Evolutionary conservation across 345 rosid species (phyloP).

Genomic region (Salix viminalis): DNA sequence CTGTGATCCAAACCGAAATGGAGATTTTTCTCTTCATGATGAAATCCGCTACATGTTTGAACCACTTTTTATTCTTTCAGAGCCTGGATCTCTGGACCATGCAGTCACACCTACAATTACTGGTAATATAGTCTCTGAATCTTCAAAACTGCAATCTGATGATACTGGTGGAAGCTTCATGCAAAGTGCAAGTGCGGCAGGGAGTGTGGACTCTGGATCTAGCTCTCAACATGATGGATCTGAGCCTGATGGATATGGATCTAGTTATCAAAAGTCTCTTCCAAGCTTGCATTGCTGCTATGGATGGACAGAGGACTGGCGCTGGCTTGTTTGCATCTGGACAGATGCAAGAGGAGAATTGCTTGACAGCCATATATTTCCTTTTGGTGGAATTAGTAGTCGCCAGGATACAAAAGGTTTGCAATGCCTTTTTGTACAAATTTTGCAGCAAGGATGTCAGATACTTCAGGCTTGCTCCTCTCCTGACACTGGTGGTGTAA

Average conservation of each 20-base stretch:
- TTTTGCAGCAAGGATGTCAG: conserved; percentile 97
- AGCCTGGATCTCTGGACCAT: conserved; percentile 87
- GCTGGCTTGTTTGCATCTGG: conserved; percentile 99
- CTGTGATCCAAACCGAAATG: conserved; percentile 72
- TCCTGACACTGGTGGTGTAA: conserved; percentile 64
- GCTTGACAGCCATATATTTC: conserved; percentile 92
- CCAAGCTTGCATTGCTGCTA: conserved; percentile 97
- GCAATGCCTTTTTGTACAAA: conserved; percentile 93
- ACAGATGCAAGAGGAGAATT: conserved; percentile 99
- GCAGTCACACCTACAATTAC: conserved; percentile 59
- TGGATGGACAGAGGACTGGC: conserved; percentile 99
- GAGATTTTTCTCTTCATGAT: conserved; percentile 57
- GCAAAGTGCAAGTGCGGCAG: conserved; percentile 48
- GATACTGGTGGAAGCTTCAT: conserved; percentile 64
- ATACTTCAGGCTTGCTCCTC: conserved; percentile 86
- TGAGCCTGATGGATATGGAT: conserved; percentile 50
- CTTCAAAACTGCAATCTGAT: conserved; percentile 53
- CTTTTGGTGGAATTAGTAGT: conserved; percentile 98
- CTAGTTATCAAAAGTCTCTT: conserved; percentile 51
- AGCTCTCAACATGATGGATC: conserved; percentile 67
- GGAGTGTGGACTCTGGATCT: conserved; percentile 57
- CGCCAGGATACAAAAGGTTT: conserved; percentile 99
- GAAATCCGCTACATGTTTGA: conserved; percentile 79
- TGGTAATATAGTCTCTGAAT: conserved; percentile 53
- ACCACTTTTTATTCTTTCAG: conserved; percentile 93